Evolutionary conservation across 1,284 basidiomycete genomes (phyloP), one percentile per base, ranked within the genome.

Genomic region (Ceratobasidium sp.): DNA sequence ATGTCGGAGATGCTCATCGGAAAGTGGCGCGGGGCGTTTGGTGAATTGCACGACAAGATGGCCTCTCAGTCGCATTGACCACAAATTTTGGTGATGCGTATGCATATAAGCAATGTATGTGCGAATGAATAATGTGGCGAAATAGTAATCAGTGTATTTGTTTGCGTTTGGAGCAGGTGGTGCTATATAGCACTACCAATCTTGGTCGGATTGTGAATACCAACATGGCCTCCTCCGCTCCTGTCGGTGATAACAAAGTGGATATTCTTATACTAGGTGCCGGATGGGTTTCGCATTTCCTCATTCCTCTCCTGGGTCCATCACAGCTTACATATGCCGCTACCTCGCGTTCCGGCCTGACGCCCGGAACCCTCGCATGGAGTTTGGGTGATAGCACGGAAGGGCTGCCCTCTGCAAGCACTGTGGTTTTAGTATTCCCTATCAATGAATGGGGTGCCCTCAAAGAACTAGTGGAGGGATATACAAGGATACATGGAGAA

Each of bases 221-320:
- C 38, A 40, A 17, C 17, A 40, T 17, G 10, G 17, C 38, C 38
- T 17, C 38, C 38, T 40, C 38, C 38, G 17, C 38, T 17, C 17
- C 38, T 40, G 38, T 17, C 38, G 38, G 17, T 40, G n/a, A n/a
- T 22, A 52, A 20, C 27, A 32, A n/a, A 4, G 75, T 79, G 27
- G 77, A 80, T 52, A 68, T 79, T 47, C 75, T 80, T 2, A 73
- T 79, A 32, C 77, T 81, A 17, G 80, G 80, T 32, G 75, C 76
- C 1, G 78, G 78, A n/a, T 81, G 80, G 79, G 78, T 78, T 7
- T 73, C 60, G 7, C 70, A 75, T 13, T 81, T 80, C 72, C 74
- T 81, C 45, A 60, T 77, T 20, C 78, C 79, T 0, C 75, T 76
- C 1, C 75, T 64, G n/a, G 32, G 42, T 2, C 2, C 22, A 15